phyloP scores from a whole-genome alignment of 1,284 basidiomycete species.

The Malassezia caprae region DNA sequence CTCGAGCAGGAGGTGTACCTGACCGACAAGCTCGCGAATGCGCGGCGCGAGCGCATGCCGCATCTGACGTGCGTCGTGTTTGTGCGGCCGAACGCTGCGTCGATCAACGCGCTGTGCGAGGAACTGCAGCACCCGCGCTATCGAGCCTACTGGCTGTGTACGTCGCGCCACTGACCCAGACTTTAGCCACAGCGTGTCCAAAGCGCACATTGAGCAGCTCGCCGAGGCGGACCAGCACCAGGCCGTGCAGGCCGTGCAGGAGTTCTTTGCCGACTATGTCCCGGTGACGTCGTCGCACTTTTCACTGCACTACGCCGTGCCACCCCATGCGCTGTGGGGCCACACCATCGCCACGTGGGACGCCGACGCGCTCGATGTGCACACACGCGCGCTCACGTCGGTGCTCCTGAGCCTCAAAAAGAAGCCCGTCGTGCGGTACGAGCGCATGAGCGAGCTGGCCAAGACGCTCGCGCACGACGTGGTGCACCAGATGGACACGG shows the following conservation, averaged over 20 bases:
- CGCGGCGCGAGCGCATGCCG: slow-evolving; percentile 56
- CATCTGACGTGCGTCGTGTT: slow-evolving; percentile 97
- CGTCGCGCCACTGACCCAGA: slow-evolving; percentile 8
- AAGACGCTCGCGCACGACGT: slow-evolving; percentile 78
- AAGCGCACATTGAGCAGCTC: slow-evolving; percentile 79
- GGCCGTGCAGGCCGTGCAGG: slow-evolving; percentile 79
- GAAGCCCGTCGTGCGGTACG: slow-evolving; percentile 84
- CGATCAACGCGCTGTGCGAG: slow-evolving; percentile 67
- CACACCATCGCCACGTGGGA: slow-evolving; percentile 58
- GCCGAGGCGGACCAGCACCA: slow-evolving; percentile 93
- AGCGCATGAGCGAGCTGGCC: slow-evolving; percentile 82
- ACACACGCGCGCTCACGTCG: slow-evolving; percentile 72
- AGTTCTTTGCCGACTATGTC: slow-evolving; percentile 45
- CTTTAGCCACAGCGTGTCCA: slow-evolving; percentile 85
- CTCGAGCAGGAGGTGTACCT: slow-evolving; percentile 95
- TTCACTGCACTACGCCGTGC: slow-evolving; percentile 57
- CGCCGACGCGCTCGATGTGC: slow-evolving; percentile 63
- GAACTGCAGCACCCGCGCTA: slow-evolving; percentile 75
- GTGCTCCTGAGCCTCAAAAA: slow-evolving; percentile 90
- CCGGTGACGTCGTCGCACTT: slow-evolving; percentile 65
- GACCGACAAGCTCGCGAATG: slow-evolving; percentile 89
- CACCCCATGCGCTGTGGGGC: slow-evolving; percentile 57
- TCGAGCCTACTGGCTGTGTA: slow-evolving; percentile 70
- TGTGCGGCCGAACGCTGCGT: slow-evolving; percentile 67
- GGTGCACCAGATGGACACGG: slow-evolving; percentile 48